phyloP scores from a whole-genome alignment of 2,329 filamentous ascomycete species.

The Furcasterigmium furcatum region DNA sequence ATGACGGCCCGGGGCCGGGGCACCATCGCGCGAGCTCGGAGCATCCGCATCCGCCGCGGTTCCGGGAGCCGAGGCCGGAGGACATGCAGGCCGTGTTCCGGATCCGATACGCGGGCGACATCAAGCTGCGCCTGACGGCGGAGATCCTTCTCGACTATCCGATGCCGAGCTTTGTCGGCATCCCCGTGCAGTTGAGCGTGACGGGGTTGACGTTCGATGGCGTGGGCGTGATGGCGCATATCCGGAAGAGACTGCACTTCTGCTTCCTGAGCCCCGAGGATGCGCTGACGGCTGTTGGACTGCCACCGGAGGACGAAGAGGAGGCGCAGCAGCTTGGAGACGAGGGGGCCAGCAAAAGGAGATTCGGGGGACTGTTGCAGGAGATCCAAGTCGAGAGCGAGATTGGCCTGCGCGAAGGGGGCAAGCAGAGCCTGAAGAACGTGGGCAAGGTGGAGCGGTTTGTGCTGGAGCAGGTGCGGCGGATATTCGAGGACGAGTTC shows the following conservation, averaged over 20 bases:
- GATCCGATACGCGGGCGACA: conserved; percentile 83
- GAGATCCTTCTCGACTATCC: conserved; percentile 97
- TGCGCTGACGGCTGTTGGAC: conserved; percentile 66
- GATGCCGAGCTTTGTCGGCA: conserved; percentile 96
- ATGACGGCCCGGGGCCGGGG: background rate
- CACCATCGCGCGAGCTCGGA: background rate
- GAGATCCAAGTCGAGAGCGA: conserved; percentile 97
- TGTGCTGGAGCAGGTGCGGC: conserved; percentile 90
- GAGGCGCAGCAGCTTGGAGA: conserved; percentile 12
- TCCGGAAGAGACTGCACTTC: conserved; percentile 84
- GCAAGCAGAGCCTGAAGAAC: conserved; percentile 95
- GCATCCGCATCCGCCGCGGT: conserved; percentile 39
- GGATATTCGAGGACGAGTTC: conserved; percentile 98
- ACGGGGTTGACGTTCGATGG: conserved; percentile 95
- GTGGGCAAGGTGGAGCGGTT: conserved; percentile 98
- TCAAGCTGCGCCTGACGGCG: conserved; percentile 84
- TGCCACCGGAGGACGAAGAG: conserved; percentile 7
- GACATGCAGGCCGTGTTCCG: conserved; percentile 92
- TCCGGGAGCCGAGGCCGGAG: conserved; percentile 73
- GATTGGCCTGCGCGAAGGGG: conserved; percentile 87
- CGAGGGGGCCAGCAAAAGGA: conserved; percentile 21
- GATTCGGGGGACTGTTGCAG: conserved; percentile 75
- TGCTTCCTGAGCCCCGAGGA: conserved; percentile 94
- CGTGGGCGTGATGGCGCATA: conserved; percentile 87
- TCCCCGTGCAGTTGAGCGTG: conserved; percentile 91